phyloP scores from a whole-genome alignment of 2,329 filamentous ascomycete species.

The Arthrobotrys entomopaga region DNA sequence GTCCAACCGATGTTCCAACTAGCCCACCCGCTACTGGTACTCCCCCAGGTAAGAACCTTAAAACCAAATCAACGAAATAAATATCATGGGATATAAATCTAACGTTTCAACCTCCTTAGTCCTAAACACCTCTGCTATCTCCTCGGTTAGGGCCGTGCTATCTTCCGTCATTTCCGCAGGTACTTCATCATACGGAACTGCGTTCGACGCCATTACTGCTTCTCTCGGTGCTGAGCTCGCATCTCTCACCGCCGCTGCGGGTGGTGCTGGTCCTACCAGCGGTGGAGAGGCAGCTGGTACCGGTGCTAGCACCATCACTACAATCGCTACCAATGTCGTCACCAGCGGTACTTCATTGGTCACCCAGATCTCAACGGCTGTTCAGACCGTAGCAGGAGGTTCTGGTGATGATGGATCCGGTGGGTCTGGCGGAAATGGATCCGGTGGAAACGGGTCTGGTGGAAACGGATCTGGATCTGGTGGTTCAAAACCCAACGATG shows the following conservation, averaged over 20 bases:
- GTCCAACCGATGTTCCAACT: background rate
- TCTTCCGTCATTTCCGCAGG: background rate
- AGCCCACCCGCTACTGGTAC: background rate
- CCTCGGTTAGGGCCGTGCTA: background rate
- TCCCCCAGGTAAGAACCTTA: background rate
- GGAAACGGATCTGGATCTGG: too few species aligned
- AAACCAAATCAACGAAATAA: background rate
- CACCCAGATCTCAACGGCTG: slow-evolving; percentile 1
- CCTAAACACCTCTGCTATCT: background rate
- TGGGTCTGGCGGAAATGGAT: background rate
- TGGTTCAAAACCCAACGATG: slow-evolving; percentile 26
- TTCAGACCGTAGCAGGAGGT: background rate
- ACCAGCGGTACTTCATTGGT: slow-evolving; percentile 9
- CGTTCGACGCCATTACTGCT: background rate
- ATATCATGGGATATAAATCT: background rate
- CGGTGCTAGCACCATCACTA: background rate
- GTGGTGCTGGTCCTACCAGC: too few species aligned
- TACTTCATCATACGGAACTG: background rate
- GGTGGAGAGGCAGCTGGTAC: background rate
- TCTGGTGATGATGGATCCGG: background rate
- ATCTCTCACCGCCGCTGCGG: background rate
- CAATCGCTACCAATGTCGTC: background rate
- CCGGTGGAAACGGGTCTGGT: too few species aligned
- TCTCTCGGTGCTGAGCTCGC: slow-evolving; percentile 9
- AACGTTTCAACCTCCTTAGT: background rate